phyloP scores from a whole-genome alignment of 1,284 basidiomycete genomes.

The Tetrapyrgos nigripes region DNA sequence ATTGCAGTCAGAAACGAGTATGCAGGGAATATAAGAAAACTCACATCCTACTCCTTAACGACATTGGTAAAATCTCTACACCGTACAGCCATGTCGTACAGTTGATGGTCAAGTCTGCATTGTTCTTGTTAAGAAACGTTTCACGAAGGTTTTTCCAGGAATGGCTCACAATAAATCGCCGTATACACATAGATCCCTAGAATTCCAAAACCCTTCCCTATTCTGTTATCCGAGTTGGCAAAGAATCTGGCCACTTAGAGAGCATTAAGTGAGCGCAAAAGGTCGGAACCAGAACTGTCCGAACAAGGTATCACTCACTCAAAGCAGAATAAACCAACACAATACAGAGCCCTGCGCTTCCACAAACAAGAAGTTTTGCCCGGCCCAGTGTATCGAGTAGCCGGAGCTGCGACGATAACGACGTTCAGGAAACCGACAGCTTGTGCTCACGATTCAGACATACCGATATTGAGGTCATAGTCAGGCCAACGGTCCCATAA shows the following conservation, averaged over 20 bases:
- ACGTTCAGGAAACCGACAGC: too few relatives aligned
- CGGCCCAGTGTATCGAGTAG: not conserved
- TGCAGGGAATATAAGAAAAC: not conserved
- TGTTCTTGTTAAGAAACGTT: not conserved
- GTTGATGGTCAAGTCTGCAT: conserved; percentile 19
- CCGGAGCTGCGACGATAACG: not conserved
- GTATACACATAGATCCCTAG: conserved; percentile 25
- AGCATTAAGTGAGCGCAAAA: not conserved
- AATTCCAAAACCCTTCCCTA: conserved; percentile 23
- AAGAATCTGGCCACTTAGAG: conserved; percentile 17
- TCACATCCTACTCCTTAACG: conserved; percentile 21
- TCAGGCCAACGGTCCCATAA: not conserved
- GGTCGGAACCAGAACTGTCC: not conserved
- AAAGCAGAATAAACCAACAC: conserved; percentile 3
- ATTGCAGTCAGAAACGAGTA: not conserved
- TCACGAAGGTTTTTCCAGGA: not conserved
- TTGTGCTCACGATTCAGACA: too few relatives aligned
- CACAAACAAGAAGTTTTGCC: not conserved
- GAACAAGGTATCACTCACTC: not conserved
- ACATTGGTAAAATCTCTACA: conserved; percentile 22
- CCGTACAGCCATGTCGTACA: conserved; percentile 26
- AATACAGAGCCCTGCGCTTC: not conserved
- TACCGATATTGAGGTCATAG: not conserved
- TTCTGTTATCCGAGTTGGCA: conserved; percentile 16
- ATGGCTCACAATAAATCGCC: conserved; percentile 21